Evolutionary conservation across 129 eudicot species (phyloP), one percentile per base, ranked within the genome.

Genomic region (Scalesia atractyloides): DNA sequence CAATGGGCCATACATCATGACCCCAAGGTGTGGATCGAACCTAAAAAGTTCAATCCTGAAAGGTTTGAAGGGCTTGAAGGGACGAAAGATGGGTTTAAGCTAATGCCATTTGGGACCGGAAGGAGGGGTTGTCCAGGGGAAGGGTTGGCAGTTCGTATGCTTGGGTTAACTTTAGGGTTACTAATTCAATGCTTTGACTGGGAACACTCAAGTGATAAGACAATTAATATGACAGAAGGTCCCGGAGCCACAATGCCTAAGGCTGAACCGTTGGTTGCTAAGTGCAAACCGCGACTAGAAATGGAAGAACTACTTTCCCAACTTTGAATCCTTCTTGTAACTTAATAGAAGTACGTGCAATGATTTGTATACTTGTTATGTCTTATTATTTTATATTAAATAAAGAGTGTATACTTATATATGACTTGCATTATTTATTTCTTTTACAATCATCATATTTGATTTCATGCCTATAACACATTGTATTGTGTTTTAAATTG

Each of bases 101-200:
- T 76, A 14, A 48, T 87, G 33, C 89, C 93, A 0, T 87, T 87
- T 20, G 89, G 89, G 54, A 66, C 68, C 0, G 89, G 89, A 14
- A 82, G 89, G 75, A 80, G 94, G 52, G 70, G 36, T 1, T 87
- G 93, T 33, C 80, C 80, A 0, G 86, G 86, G 3, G 75, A 53
- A 37, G 65, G 79, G 10, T 17, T 86, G 70, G 87, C 83, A 0
- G 9, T 80, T 24, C 60, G 80, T 13, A 4, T 79, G 6, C 13
- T 81, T 39, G 79, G 84, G 2, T 54, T 76, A 66, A 78, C 64
- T 7, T 22, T 87, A 26, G 89, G 86, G 13, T 48, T 76, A 9
- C 43, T 87, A 0, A 54, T 87, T n/a, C 94, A 87, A 33, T 80
- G 89, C 24, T 87, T 84, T 66, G 76, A 84, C 0, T 87, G 93